phyloP scores from a whole-genome alignment of 805 yeast species.

The Candida wancherniae region DNA sequence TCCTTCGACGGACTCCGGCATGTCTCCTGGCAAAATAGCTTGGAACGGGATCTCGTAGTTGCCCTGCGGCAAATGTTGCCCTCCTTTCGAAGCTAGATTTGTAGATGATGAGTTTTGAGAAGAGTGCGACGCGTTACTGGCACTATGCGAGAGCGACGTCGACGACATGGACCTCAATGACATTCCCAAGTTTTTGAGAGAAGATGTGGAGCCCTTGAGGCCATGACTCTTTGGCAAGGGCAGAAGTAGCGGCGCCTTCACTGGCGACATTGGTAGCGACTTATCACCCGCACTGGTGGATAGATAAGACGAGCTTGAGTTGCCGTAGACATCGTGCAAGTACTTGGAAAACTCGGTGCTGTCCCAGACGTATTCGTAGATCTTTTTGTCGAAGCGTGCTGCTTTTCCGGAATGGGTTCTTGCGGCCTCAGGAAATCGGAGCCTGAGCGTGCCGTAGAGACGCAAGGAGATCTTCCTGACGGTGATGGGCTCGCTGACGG shows the following conservation, averaged over 20 bases:
- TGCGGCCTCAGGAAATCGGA: conserved; percentile 54
- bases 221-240: conserved; percentile 18
- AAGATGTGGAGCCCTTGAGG: conserved; percentile 39
- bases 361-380: conserved; percentile 81
- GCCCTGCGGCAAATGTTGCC: conserved; percentile 56
- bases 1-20: conserved; percentile 88
- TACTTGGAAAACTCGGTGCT: conserved; percentile 50
- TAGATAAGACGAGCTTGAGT: conserved; percentile 7
- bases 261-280: conserved; percentile 2
- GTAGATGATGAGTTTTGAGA: conserved; percentile 22
- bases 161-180: conserved; percentile 34
- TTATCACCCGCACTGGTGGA: conserved; percentile 1
- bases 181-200: conserved; percentile 35
- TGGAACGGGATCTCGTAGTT: conserved; percentile 90
- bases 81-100: conserved; percentile 22
- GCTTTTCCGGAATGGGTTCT: conserved; percentile 43
- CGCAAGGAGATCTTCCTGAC: conserved; percentile 61
- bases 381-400: conserved; percentile 49
- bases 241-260: conserved; percentile 5
- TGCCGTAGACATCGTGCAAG: conserved; percentile 28
- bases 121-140: conserved; percentile 13
- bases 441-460: conserved; percentile 60
- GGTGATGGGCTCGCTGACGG: conserved; percentile 69
- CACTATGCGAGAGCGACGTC: conserved; percentile 16
- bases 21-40: conserved; percentile 75